Conservation (phyloP, 805 yeast genomes). For the Henningerozyma blattae region DNA sequence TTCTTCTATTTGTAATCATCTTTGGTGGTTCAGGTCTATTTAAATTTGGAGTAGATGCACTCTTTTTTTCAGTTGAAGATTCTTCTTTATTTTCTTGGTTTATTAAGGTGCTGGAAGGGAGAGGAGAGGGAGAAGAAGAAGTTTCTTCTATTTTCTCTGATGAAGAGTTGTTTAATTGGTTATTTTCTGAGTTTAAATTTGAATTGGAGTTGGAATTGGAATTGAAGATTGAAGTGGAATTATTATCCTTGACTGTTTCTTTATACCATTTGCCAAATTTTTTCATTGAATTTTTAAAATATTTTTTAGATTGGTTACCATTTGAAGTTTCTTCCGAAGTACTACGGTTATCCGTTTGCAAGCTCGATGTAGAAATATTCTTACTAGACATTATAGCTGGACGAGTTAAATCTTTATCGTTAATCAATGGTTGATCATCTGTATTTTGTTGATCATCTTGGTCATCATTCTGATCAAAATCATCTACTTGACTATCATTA, state of each 20-base stretch:
- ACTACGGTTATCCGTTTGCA: neutral
- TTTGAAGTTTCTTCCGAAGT: conserved; percentile 9
- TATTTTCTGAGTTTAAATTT: no score
- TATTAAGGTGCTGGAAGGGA: no score
- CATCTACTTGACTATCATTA: no score
- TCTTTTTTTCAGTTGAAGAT: conserved; percentile 1
- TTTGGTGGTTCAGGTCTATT: conserved; percentile 8
- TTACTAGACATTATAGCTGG: no score
- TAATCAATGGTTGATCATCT: conserved; percentile 11
- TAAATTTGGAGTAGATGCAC: conserved; percentile 1
- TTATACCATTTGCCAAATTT: conserved; percentile 64
- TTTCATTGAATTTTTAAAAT: conserved; percentile 35
- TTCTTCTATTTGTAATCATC: conserved; percentile 24
- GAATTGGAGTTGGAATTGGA: no score
- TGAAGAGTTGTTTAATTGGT: no score
- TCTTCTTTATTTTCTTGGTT: neutral
- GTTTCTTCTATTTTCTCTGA: no score
- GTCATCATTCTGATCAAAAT: no score
- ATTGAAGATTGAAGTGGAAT: no score
- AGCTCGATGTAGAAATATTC: no score
- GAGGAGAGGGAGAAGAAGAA: no score
- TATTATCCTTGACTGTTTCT: conserved; percentile 10
- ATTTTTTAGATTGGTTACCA: conserved; percentile 25
- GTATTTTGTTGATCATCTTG: conserved; percentile 13
- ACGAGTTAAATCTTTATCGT: no score